Evolutionary conservation across 345 rosid species (phyloP).

Genomic region (Trapa bicornis): DNA sequence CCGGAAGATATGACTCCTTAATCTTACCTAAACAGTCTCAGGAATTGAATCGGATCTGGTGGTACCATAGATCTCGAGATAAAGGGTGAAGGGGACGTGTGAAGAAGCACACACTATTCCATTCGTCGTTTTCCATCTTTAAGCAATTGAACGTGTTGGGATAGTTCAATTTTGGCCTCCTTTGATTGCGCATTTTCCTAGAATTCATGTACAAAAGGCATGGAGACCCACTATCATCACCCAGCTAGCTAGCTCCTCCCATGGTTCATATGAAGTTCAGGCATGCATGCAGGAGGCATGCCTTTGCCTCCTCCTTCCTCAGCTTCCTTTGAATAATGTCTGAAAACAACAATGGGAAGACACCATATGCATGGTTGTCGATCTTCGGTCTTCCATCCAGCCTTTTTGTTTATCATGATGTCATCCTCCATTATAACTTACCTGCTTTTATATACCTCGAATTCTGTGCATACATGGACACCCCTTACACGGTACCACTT

Average conservation of each 20-base stretch:
- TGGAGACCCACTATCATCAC: background rate
- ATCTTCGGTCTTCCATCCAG: too few species aligned
- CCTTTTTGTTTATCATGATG: too few species aligned
- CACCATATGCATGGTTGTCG: too few species aligned
- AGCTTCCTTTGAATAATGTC: background rate
- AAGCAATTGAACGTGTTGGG: background rate
- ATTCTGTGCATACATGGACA: too few species aligned
- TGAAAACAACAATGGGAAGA: background rate
- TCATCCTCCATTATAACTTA: too few species aligned
- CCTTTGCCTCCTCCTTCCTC: background rate
- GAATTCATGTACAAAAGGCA: background rate
- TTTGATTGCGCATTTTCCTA: background rate
- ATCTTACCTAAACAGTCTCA: too few species aligned
- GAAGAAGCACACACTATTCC: background rate
- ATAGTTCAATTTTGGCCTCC: background rate
- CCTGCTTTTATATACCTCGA: too few species aligned
- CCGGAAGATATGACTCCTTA: too few species aligned
- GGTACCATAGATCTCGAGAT: background rate
- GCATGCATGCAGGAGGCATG: background rate
- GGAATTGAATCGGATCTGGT: background rate
- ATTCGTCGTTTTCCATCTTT: conserved; percentile 1
- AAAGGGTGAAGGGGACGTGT: background rate
- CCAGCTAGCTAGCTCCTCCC: background rate
- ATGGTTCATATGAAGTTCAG: background rate
- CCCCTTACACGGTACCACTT: too few species aligned